These are phyloP conservation scores for Boletus eberwhitei DNA, from an alignment of 768 basidiomycete genomes.

Conservation along the genomic window DNA sequence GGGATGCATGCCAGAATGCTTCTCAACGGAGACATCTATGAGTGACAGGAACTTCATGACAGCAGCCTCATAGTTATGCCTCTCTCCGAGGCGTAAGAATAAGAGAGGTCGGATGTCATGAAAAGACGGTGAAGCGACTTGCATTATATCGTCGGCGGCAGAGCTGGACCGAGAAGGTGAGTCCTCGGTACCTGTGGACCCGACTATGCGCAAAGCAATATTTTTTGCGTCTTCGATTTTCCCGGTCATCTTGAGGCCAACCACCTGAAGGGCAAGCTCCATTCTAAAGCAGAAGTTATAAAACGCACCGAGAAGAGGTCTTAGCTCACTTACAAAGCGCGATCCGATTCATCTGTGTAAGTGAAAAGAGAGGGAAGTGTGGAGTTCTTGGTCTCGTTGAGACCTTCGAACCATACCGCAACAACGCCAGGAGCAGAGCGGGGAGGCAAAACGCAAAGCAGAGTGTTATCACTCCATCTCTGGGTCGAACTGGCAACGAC, in stretches of 20 bases:
- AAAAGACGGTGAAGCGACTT: constrained; percentile 43
- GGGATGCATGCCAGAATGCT: constrained; percentile 39
- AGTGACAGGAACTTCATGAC: constrained; percentile 80
- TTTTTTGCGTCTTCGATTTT: constrained; percentile 92
- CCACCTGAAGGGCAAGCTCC: constrained; percentile 93
- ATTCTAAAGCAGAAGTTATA: constrained; percentile 51
- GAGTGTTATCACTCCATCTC: constrained; percentile 88
- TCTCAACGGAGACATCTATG: constrained; percentile 60
- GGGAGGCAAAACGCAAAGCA: constrained; percentile 90
- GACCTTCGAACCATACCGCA: constrained; percentile 82
- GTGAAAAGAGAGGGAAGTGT: constrained; percentile 69
- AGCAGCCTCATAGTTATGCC: constrained; percentile 66
- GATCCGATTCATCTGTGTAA: constrained; percentile 87
- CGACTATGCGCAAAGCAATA: constrained; percentile 90
- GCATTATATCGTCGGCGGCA: constrained; percentile 47
- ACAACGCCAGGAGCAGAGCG: constrained; percentile 79
- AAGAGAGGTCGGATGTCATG: constrained; percentile 58
- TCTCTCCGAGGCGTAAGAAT: constrained; percentile 50
- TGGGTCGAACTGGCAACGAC: constrained; percentile 78
- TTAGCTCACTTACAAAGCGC: constrained; percentile 65
- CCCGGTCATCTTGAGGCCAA: constrained; percentile 95
- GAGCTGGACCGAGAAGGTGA: constrained; percentile 35
- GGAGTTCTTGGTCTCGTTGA: constrained; percentile 57
- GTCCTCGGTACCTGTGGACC: constrained; percentile 57
- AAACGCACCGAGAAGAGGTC: constrained; percentile 4